phyloP scores from a whole-genome alignment of 345 rosid species.

The Gossypium bickii region DNA sequence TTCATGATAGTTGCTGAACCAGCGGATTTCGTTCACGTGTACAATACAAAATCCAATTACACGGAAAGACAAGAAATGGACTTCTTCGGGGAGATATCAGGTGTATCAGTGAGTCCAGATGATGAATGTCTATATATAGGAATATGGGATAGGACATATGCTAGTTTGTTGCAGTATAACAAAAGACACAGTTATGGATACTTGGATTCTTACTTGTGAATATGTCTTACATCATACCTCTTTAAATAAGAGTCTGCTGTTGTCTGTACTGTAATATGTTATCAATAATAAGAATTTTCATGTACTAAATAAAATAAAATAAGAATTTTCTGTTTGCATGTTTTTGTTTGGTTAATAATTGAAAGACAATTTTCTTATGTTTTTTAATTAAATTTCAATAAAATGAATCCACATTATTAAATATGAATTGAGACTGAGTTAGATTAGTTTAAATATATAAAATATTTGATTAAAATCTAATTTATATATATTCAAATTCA shows the following conservation, averaged over 20 bases:
- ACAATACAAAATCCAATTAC: slow-evolving; percentile 33
- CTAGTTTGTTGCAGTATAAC: slow-evolving; percentile 49
- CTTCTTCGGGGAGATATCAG: slow-evolving; percentile 66
- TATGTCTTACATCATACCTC: not conserved
- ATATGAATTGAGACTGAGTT: too few relatives aligned
- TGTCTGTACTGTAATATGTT: not conserved
- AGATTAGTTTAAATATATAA: too few relatives aligned
- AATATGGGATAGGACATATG: slow-evolving; percentile 65
- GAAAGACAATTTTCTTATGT: too few relatives aligned
- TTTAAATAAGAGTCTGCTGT: not conserved
- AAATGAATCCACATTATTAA: too few relatives aligned
- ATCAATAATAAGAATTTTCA: too few relatives aligned
- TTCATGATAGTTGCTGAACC: slow-evolving; percentile 60
- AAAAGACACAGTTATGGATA: slow-evolving; percentile 38
- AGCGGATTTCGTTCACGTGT: slow-evolving; percentile 64
- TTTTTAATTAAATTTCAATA: too few relatives aligned
- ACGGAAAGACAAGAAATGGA: slow-evolving; percentile 49
- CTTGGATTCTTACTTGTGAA: slow-evolving; percentile 35
- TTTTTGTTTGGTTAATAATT: too few relatives aligned
- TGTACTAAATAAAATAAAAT: too few relatives aligned
- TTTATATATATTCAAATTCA: too few relatives aligned
- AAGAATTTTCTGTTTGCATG: too few relatives aligned
- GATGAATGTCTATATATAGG: slow-evolving; percentile 52
- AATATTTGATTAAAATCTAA: too few relatives aligned
- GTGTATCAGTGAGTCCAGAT: slow-evolving; percentile 62